phyloP scores from a whole-genome alignment of 495 filamentous ascomycete species.

The Annulohypoxylon nitens region DNA sequence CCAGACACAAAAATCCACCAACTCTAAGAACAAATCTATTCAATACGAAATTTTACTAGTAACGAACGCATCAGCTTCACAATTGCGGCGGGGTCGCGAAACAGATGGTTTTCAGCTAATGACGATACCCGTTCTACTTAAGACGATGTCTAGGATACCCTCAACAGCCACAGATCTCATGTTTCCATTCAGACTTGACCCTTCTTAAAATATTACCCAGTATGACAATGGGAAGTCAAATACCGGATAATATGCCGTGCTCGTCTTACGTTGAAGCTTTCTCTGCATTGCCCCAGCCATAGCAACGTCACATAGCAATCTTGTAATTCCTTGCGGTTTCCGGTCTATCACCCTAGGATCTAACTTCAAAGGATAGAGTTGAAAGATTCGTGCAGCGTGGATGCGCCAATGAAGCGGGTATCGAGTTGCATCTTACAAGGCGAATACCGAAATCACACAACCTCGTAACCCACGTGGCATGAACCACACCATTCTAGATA shows the following conservation, averaged over 20 bases:
- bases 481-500: constrained; percentile 18
- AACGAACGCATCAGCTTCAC: constrained; percentile 12
- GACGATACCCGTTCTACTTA: neutral
- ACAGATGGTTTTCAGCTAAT: constrained; percentile 25
- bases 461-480: constrained; percentile 44
- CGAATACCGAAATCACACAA: constrained; percentile 29
- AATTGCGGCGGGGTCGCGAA: constrained; percentile 18
- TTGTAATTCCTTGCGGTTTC: neutral
- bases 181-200: neutral
- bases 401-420: constrained; percentile 19
- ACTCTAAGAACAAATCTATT: constrained; percentile 10
- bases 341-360: neutral
- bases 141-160: neutral
- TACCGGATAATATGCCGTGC: neutral
- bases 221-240: neutral
- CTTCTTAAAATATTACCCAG: neutral
- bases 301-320: neutral
- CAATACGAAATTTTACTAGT: constrained; percentile 15
- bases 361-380: neutral
- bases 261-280: neutral
- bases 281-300: neutral
- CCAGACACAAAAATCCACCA: constrained; percentile 23
- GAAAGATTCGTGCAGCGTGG: constrained; percentile 14
- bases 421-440: constrained; percentile 34
- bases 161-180: neutral